Evolutionary conservation across 2,329 filamentous ascomycete genomes (phyloP).

Genomic region (Coleophoma crateriformis): DNA sequence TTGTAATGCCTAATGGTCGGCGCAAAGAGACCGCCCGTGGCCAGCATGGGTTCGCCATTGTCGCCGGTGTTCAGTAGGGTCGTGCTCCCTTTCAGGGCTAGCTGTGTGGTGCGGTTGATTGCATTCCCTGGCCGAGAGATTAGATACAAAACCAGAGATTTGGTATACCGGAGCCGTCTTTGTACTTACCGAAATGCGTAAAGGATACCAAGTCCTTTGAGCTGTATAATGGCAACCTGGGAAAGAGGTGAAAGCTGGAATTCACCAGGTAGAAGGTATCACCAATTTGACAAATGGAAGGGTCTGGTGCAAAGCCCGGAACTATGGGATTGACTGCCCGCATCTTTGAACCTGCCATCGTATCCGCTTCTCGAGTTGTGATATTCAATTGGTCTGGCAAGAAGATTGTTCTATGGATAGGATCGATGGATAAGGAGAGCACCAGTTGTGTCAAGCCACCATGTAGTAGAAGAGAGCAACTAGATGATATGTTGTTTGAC

Average conservation of each 20-base stretch:
- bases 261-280: constrained; percentile 35
- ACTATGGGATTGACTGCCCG: constrained; percentile 19
- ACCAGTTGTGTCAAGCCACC: too few relatives aligned
- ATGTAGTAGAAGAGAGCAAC: too few relatives aligned
- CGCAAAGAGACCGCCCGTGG: background rate
- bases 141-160: background rate
- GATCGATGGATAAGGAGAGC: too few relatives aligned
- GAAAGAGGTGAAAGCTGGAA: constrained; percentile 53
- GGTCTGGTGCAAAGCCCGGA: constrained; percentile 25
- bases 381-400: too few relatives aligned
- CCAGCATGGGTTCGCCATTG: background rate
- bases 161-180: background rate
- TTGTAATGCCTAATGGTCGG: background rate
- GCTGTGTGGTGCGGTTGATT: background rate
- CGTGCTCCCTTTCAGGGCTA: background rate
- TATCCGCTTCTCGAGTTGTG: too few relatives aligned
- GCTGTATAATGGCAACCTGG: constrained; percentile 38
- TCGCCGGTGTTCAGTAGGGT: background rate
- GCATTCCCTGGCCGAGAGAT: background rate
- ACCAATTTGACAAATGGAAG: constrained; percentile 19
- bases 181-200: constrained; percentile 2
- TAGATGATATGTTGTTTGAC: too few relatives aligned
- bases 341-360: too few relatives aligned
- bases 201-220: constrained; percentile 23
- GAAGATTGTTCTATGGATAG: too few relatives aligned